phyloP scores from a whole-genome alignment of 176 grass and related monocot species.

The Avena insularis region DNA sequence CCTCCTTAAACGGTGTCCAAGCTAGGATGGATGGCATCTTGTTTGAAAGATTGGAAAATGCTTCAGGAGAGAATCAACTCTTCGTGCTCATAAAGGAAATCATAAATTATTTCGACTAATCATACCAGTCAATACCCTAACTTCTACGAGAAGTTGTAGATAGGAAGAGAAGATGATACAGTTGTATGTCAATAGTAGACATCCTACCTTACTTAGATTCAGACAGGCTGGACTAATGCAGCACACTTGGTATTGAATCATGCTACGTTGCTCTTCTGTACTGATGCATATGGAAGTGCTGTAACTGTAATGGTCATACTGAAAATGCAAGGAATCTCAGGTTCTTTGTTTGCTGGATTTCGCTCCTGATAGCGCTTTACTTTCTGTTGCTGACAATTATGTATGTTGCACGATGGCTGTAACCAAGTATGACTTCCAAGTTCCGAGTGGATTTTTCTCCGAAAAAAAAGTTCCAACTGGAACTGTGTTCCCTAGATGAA shows the following conservation, averaged over 20 bases:
- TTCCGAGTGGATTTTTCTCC: slow-evolving; percentile 19
- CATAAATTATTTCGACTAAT: slow-evolving; percentile 61
- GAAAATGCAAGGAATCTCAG: slow-evolving; percentile 9
- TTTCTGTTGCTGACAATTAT: slow-evolving; percentile 31
- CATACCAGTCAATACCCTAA: slow-evolving; percentile 4
- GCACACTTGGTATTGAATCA: slow-evolving; percentile 29
- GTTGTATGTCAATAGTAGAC: slow-evolving; percentile 26
- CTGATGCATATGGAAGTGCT: slow-evolving; percentile 20
- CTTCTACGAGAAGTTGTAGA: slow-evolving; percentile 30
- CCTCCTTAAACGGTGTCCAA: slow-evolving; percentile 65
- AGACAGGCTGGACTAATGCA: slow-evolving; percentile 35
- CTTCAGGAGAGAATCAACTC: slow-evolving; percentile 61
- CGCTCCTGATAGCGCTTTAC: neutral
- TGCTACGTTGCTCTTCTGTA: slow-evolving; percentile 29
- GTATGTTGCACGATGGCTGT: neutral
- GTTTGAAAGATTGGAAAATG: slow-evolving; percentile 69
- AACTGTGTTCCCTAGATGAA: neutral
- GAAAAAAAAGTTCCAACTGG: neutral
- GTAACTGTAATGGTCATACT: slow-evolving; percentile 18
- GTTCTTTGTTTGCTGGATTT: slow-evolving; percentile 17
- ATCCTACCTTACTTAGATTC: slow-evolving; percentile 41
- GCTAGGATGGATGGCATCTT: slow-evolving; percentile 86
- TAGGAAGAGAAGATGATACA: slow-evolving; percentile 25
- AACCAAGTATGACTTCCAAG: neutral
- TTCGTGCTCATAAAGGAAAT: slow-evolving; percentile 71